A percentile compares a stretch with the other conserved stretches of the same genome.
Evolutionary conservation across 208 protist genomes (phyloP).

Genomic region (Trypanosoma congolense): DNA sequence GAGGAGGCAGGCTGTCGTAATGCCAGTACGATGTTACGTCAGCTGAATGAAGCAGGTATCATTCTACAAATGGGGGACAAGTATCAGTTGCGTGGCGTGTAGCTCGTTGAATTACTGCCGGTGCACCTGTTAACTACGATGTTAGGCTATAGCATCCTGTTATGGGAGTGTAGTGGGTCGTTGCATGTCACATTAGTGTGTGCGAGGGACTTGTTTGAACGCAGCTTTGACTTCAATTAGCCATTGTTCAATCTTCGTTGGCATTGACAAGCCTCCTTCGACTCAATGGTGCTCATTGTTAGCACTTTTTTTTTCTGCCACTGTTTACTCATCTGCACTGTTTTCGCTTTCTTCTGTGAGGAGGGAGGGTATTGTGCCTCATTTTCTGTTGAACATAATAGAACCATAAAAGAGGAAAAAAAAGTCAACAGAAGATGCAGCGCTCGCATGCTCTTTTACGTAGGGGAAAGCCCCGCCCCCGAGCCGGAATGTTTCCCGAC

Average conservation of each 20-base stretch:
- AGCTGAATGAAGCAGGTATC: slow-evolving; percentile 78
- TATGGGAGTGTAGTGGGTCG: too few relatives aligned
- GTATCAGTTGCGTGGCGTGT: slow-evolving; percentile 61
- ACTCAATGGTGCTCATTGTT: too few relatives aligned
- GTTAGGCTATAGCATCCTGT: neutral
- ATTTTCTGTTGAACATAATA: too few relatives aligned
- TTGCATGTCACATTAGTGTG: too few relatives aligned
- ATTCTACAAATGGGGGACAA: slow-evolving; percentile 65
- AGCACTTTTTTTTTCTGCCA: slow-evolving; percentile 5
- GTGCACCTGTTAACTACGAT: neutral
- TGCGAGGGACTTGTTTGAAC: too few relatives aligned
- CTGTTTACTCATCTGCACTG: neutral
- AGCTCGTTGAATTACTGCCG: neutral
- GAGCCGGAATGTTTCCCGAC: slow-evolving; percentile 76
- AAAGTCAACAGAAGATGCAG: slow-evolving; percentile 11
- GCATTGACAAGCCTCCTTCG: too few relatives aligned
- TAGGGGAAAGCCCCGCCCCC: slow-evolving; percentile 79
- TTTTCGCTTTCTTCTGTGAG: neutral
- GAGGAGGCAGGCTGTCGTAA: slow-evolving; percentile 71
- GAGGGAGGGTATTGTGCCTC: neutral
- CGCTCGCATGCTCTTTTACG: slow-evolving; percentile 37
- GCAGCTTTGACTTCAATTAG: too few relatives aligned
- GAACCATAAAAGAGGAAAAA: too few relatives aligned
- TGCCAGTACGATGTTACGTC: slow-evolving; percentile 61
- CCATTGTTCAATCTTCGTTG: too few relatives aligned